Evolutionary conservation across 129 eudicot species (phyloP).

Genomic region (Tanacetum coccineum): DNA sequence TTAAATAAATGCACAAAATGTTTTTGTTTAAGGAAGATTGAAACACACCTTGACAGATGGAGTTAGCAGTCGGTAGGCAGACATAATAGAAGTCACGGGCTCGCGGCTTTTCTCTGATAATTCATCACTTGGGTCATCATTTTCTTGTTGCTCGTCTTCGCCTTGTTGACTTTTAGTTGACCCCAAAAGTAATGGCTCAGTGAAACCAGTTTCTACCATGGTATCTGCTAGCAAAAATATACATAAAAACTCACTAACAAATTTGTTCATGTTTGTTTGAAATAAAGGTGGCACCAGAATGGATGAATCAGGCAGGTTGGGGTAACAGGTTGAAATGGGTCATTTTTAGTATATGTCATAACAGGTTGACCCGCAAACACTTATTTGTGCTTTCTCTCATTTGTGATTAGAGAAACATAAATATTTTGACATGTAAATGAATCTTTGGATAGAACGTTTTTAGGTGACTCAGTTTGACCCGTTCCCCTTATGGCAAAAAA

Average conservation of each 20-base stretch:
- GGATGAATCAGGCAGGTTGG: background rate
- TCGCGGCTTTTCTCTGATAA: constrained; percentile 45
- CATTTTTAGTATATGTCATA: background rate
- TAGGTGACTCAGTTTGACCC: background rate
- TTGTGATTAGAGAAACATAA: background rate
- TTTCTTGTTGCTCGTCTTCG: constrained; percentile 52
- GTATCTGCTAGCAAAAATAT: constrained; percentile 30
- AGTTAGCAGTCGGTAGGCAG: constrained; percentile 77
- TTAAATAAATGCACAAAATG: background rate
- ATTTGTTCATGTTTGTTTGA: constrained; percentile 1
- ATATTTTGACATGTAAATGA: background rate
- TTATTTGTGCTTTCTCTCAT: background rate
- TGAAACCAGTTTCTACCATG: constrained; percentile 40
- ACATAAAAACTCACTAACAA: background rate
- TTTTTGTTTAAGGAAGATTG: background rate
- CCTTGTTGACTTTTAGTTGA: constrained; percentile 37
- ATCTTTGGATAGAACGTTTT: background rate
- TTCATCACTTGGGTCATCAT: constrained; percentile 45
- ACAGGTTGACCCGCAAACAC: constrained; percentile 9
- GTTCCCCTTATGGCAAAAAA: background rate
- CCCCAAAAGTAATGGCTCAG: constrained; percentile 54
- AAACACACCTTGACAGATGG: constrained; percentile 75
- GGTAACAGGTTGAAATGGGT: constrained; percentile 4
- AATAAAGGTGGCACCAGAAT: background rate
- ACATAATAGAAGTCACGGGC: constrained; percentile 73